Conservation (phyloP, 768 basidiomycete species). For the Psilocybe cyanescens region DNA sequence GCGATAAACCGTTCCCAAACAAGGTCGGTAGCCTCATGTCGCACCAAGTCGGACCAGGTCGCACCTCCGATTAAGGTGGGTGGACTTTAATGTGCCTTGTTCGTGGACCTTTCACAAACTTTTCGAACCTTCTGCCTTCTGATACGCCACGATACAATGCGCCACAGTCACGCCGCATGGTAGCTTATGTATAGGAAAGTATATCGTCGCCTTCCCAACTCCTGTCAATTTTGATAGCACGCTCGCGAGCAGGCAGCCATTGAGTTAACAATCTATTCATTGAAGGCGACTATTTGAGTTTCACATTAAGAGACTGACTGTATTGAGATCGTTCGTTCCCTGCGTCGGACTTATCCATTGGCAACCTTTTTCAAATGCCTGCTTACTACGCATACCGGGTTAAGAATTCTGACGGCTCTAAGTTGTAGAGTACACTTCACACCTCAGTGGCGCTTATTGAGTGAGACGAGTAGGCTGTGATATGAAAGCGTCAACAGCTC, state of each 20-base stretch:
- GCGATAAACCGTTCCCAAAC: slow-evolving; percentile 8
- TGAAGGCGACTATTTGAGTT: not conserved
- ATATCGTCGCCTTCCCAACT: not conserved
- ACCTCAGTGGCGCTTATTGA: too few relatives aligned
- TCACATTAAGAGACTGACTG: not conserved
- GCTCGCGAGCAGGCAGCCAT: not conserved
- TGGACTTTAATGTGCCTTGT: slow-evolving; percentile 8
- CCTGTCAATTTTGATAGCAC: not conserved
- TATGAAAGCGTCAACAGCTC: too few relatives aligned
- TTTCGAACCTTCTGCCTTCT: not conserved
- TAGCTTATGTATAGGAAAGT: not conserved
- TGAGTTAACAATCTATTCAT: not conserved
- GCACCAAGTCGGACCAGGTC: too few relatives aligned
- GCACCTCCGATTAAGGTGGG: slow-evolving; percentile 2
- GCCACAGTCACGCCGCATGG: not conserved
- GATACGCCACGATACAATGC: not conserved
- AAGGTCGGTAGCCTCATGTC: slow-evolving; percentile 26
- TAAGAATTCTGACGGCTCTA: too few relatives aligned
- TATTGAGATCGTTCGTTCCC: not conserved
- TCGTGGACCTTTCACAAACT: not conserved
- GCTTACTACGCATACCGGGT: too few relatives aligned
- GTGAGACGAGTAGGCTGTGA: too few relatives aligned
- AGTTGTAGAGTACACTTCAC: too few relatives aligned
- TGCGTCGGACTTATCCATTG: too few relatives aligned
- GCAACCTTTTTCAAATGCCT: too few relatives aligned